These are phyloP conservation scores for Perilla frutescens DNA, from an alignment of 257 asterid genomes.

Conservation along the genomic window DNA sequence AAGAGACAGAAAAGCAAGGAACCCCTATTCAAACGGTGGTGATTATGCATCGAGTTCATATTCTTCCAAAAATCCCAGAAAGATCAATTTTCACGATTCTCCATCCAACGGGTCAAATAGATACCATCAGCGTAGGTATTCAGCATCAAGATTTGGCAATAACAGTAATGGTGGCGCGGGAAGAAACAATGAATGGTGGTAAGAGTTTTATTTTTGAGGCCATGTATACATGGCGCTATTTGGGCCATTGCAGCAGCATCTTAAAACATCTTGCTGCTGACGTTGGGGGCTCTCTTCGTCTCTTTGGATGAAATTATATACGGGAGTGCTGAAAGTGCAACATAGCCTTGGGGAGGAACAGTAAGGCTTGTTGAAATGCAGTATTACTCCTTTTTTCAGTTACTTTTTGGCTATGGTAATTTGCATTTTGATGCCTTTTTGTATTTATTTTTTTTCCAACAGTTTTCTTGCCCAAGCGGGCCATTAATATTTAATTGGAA, in stretches of 20 bases:
- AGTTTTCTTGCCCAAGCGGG: no score
- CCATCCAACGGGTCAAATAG: slow-evolving; percentile 44
- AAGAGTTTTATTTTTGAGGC: not conserved
- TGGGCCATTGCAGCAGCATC: slow-evolving; percentile 5
- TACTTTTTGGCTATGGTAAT: no score
- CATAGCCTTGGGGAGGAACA: not conserved
- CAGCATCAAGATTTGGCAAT: slow-evolving; percentile 63
- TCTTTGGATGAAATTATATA: not conserved
- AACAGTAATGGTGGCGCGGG: slow-evolving; percentile 44
- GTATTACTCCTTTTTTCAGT: no score
- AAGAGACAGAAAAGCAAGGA: slow-evolving; percentile 40
- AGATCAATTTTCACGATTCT: slow-evolving; percentile 41
- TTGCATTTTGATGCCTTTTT: no score
- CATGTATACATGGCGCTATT: not conserved
- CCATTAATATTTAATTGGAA: no score
- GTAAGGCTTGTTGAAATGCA: not conserved
- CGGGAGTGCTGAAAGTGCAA: not conserved
- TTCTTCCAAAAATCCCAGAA: slow-evolving; percentile 44
- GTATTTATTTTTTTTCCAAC: no score
- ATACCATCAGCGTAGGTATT: slow-evolving; percentile 46
- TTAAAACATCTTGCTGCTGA: not conserved
- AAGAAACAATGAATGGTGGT: slow-evolving; percentile 56
- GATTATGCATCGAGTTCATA: slow-evolving; percentile 51
- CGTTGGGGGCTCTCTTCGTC: not conserved
- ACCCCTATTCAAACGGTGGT: slow-evolving; percentile 36